Base-by-base conservation (phyloP, 1,284 basidiomycete genomes). In the Peniophora sp. region DNA sequence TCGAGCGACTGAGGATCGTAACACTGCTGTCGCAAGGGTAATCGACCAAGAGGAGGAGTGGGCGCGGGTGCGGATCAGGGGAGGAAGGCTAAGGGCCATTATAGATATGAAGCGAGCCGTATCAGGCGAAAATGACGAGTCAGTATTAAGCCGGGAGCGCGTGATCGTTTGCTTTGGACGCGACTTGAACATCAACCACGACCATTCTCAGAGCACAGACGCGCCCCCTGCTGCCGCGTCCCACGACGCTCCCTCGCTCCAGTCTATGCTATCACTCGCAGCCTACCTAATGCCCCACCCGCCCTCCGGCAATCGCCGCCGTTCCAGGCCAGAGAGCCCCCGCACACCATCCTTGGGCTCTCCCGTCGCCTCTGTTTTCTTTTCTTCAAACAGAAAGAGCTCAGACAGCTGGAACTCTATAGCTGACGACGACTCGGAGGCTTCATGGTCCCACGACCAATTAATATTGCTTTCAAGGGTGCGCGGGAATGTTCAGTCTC, bases 401-500 rank as follows among this genome's bases (percentile, higher is more conserved):
- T 80, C 82, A 9, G 84, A 87, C 64, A 88, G 85, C 62, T 89
- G 87, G 87, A 85, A 83, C 63, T 87, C 84, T 62, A 88, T 86
- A 20, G 85, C 79, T 58, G 75, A 76, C 57, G 76, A 83, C 57
- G 83, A 84, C 43, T 69, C 76, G 41, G 80, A 81, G 51, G 78
- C 69, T 49, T 83, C 88, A 54, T 90, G 87, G 88, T 83, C 76
- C 60, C 71, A 75, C 47, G 86, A 89, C 49, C 83, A 90, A 57
- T 66, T 80, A 53, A 70, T 76, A 53, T 67, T 89, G 12, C 74
- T 90, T 45, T 69, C 74, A 51, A 74, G 85, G 62, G 87, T 88
- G 58, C 53, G 81, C 23, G 20, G n/a, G 20, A 71, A 23, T 49
- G 43, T 10, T 54, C 52, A 49, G 50, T 51, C 49, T 10, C 47